A percentile compares a stretch with the other conserved stretches of the same genome.
These are phyloP conservation scores for Arctium minus DNA, from an alignment of 129 eudicot genomes.

Conservation along the genomic window DNA sequence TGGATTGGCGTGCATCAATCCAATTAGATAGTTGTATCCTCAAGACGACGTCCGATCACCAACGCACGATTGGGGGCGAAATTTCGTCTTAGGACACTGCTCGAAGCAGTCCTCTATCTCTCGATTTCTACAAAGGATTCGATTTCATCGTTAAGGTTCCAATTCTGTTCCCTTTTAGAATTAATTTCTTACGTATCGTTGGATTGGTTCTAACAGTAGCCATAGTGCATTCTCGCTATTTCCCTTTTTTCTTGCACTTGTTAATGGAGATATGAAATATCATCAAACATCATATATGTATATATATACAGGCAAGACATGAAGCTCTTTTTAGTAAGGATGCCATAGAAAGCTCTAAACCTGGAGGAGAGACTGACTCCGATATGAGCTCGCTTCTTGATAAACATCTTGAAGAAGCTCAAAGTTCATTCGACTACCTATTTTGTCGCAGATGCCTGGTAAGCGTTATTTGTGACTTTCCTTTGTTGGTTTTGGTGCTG, in stretches of 20 bases:
- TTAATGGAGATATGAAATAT: slow-evolving; percentile 51
- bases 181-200: no score
- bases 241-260: slow-evolving; percentile 29
- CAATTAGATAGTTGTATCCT: no score
- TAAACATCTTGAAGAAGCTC: slow-evolving; percentile 73
- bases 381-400: slow-evolving; percentile 44
- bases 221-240: slow-evolving; percentile 4
- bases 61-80: no score
- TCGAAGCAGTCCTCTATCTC: no score
- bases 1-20: no score
- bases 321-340: slow-evolving; percentile 53
- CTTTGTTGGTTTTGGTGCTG: slow-evolving; percentile 6
- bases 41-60: no score
- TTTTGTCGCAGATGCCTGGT: slow-evolving; percentile 90
- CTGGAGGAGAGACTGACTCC: slow-evolving; percentile 29
- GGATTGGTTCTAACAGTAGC: slow-evolving; percentile 39
- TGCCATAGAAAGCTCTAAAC: slow-evolving; percentile 13
- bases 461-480: slow-evolving; percentile 13
- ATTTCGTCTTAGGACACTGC: no score
- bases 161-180: no score
- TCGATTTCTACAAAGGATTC: no score
- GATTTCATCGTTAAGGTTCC: no score
- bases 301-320: slow-evolving; percentile 56
- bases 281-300: slow-evolving; percentile 50
- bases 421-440: slow-evolving; percentile 73